Evolutionary conservation across 2,329 filamentous ascomycete species (phyloP), one percentile per base, ranked within the genome.

Genomic region (Ophiostoma triangulosporum): DNA sequence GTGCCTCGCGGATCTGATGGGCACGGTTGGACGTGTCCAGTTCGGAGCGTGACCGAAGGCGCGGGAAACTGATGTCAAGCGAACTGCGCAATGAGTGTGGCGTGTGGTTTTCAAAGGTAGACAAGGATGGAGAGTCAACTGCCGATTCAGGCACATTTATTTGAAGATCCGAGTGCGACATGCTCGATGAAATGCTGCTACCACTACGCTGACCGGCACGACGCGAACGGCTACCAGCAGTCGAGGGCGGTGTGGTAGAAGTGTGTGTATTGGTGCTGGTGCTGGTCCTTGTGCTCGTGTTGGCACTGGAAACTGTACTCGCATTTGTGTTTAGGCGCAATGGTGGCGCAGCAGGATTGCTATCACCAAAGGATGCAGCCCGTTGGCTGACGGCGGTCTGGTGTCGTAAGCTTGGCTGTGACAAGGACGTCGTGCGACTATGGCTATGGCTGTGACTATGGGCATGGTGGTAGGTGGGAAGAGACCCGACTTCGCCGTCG

Each of bases 1-100:
- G 78, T 4, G 78, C 80, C 60, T 76, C 74, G 45, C 76, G 73
- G 32, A 84, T 75, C 40, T 78, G 75, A 57, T 81, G 77, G 50
- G 73, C 69, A 27, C 76, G 75, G 1, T 70, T 70, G 12, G 68
- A 71, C 6, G 75, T 73, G 61, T 81, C 77, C 15, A 81, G 48
- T 58, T 83, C 79, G 38, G 78, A 80, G 57, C 77, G 75, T 49
- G 76, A 76, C 57, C 80, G 77, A 5, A 82, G 66, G 50, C 80
- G 78, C 4, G 66, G 66, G 58, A 82, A 81, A 24, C 72, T 72
- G 55, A 69, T 65, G 7, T 84, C 80, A 48, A 83, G 70, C 0
- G 80, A 83, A 54, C 68, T 72, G 51, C 80, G 78, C 6, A 83
- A 64, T 2, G 77, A 57, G 60, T n/a, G 46, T 33, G 27, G 33